Base-by-base conservation (phyloP, 441 rosid species). In the Populus hybrid region DNA sequence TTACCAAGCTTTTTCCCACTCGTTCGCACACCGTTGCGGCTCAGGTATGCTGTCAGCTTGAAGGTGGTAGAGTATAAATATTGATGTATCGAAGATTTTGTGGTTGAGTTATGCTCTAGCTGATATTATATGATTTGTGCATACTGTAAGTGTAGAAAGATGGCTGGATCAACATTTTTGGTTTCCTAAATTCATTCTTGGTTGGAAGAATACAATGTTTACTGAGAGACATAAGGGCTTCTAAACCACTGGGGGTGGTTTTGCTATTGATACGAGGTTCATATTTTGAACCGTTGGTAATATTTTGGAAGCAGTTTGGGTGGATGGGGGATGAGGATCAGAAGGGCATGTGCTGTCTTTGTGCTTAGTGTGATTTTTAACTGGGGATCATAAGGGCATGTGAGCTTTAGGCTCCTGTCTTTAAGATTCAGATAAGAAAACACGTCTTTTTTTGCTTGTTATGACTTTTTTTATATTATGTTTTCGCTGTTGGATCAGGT, bases 21-120 rank as follows among this genome's bases (percentile, higher is more conserved):
- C 91, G 99, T 40, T 95, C 97, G 0, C 99, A 95, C 79, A 95
- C 98, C 0, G 99, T 95, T 78, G 99, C 99, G 4, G 99, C 99
- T 74, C 99, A 95, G 97, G 99, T 92, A 77, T 31, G 21, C 9
- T 24, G 45, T 23, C 16, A 28, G 64, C 16, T 56, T 18, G 10
- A 64, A 14, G 56, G 56, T 14, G 20, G 56, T 45, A 45, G 0
- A 45, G 56, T 45, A 45, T 45, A 45, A 45, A 45, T 45, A 45
- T 12, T 7, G 35, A 18, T 31, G 11, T 16, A 40, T 1, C 11
- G 21, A n/a, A 10, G 64, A 6, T 9, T 16, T 68, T 21, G 9
- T 24, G 64, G 14, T 73, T 23, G 23, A 31, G 36, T n/a, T 63
- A 61, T 23, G 35, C 14, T 24, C 33, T 66, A 14, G 29, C 69